Base-by-base conservation (phyloP, 345 rosid species). In the Populus nigra region DNA sequence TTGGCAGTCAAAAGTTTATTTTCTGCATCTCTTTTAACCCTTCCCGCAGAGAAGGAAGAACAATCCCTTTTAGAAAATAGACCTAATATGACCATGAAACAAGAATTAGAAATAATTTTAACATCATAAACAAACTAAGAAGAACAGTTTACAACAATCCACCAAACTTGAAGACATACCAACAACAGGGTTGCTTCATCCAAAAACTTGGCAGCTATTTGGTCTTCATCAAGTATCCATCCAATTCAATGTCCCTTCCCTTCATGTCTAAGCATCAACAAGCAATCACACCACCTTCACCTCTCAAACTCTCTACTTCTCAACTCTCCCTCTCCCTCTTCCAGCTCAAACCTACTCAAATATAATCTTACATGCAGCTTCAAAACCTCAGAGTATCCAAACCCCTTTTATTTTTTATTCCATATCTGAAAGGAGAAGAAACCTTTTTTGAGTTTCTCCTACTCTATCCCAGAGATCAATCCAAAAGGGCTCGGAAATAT, bases 241-340 rank as follows among this genome's bases (percentile, higher is more conserved):
- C 81, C 83, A 17, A 43, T 29, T 2, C 23, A 3, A 23, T 16
- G 53, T 80, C 38, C 65, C 85, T 85, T 90, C 73, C 82, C 91
- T 90, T 90, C 77, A 75, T 78, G n/a, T 85, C 88, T 69, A 90
- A 86, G 93, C 88, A 88, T 83, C 59, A 69, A 59, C 33, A 78
- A 62, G 10, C 79, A 49, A 63, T 70, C 66, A 39, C 55, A 61
- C 45, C 57, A 62, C 16, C 74, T 73, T 69, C 76, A 49, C 62
- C 39, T 36, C 45, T 65, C 61, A 59, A 57, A 10, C 12, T 8
- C 13, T 59, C 65, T 76, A 72, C 80, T 27, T 43, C 66, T 25
- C 74, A 70, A 63, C 76, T 72, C 68, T 29, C 62, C 23, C 39
- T n/a, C 55, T 31, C 18, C 49, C 27, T 53, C 62, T 47, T 18